These are phyloP conservation scores for Olyra latifolia DNA, from an alignment of 176 grass and related monocot species.

Conservation along the genomic window DNA sequence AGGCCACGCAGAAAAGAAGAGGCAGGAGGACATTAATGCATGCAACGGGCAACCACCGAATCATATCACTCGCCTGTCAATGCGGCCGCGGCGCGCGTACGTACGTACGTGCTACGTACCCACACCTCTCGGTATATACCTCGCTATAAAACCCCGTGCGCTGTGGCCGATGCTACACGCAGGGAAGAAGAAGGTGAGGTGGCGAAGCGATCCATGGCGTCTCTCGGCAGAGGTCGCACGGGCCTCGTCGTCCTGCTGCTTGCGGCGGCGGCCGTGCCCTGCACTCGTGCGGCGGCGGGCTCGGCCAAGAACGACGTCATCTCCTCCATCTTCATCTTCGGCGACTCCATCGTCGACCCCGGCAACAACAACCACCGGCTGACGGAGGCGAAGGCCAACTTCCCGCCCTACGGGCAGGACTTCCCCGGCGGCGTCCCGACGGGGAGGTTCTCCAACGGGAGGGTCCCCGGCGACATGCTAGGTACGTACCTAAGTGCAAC, in stretches of 20 bases:
- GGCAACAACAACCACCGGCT: conserved; percentile 46
- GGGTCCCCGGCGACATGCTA: conserved; percentile 42
- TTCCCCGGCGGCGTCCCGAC: conserved; percentile 41
- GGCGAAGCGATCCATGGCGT: conserved; percentile 1
- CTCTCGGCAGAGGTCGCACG: background rate
- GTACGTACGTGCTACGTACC: background rate
- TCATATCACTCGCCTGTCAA: background rate
- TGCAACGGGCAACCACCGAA: conserved; percentile 27
- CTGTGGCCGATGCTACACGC: background rate
- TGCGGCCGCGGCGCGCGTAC: background rate
- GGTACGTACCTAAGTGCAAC: background rate
- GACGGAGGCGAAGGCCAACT: conserved; percentile 49
- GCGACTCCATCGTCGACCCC: conserved; percentile 51
- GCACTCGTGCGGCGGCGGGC: background rate
- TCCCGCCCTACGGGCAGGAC: conserved; percentile 55
- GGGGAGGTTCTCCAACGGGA: conserved; percentile 51
- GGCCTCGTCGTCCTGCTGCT: background rate
- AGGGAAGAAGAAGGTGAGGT: background rate
- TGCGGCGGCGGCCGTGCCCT: background rate
- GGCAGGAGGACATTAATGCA: background rate
- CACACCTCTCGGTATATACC: background rate
- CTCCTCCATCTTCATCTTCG: conserved; percentile 42
- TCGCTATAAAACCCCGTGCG: conserved; percentile 27
- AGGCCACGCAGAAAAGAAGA: no score
- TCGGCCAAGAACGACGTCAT: background rate